A percentile compares a stretch with the other conserved stretches of the same genome.
Evolutionary conservation across 768 basidiomycete genomes (phyloP).

Genomic region (Mycena albidolilacea): DNA sequence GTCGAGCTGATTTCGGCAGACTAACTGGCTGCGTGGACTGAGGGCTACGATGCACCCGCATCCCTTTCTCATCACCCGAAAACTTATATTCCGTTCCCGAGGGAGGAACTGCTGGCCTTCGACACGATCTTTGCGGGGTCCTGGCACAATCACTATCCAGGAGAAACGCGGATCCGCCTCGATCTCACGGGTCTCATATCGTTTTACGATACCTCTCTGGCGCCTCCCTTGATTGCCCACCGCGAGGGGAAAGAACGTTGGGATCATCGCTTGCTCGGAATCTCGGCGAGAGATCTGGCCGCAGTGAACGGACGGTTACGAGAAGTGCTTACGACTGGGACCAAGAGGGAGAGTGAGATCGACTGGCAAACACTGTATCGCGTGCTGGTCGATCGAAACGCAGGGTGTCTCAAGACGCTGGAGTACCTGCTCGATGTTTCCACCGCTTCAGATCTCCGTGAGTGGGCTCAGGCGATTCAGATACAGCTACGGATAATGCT

Average conservation of each 20-base stretch:
- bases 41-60: slow-evolving; percentile 1
- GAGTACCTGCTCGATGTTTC: slow-evolving; percentile 42
- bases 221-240: slow-evolving; percentile 45
- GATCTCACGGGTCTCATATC: slow-evolving; percentile 51
- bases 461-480: slow-evolving; percentile 8
- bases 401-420: slow-evolving; percentile 47
- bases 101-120: slow-evolving; percentile 25
- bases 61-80: neutral
- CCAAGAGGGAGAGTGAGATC: slow-evolving; percentile 42
- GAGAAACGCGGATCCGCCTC: slow-evolving; percentile 51
- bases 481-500: slow-evolving; percentile 26
- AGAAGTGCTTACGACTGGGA: slow-evolving; percentile 17
- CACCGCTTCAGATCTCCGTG: slow-evolving; percentile 20
- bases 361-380: slow-evolving; percentile 52
- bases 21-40: slow-evolving; percentile 34
- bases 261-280: slow-evolving; percentile 49
- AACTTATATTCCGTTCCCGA: slow-evolving; percentile 20
- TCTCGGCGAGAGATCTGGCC: slow-evolving; percentile 44
- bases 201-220: slow-evolving; percentile 52
- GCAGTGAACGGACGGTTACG: slow-evolving; percentile 29
- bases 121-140: slow-evolving; percentile 41
- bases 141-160: slow-evolving; percentile 52
- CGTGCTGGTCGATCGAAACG: slow-evolving; percentile 49
- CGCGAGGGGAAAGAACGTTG: slow-evolving; percentile 46
- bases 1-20: slow-evolving; percentile 43